Conservation (phyloP, 108 stramenopile species). For the Cyclotella sp. region DNA sequence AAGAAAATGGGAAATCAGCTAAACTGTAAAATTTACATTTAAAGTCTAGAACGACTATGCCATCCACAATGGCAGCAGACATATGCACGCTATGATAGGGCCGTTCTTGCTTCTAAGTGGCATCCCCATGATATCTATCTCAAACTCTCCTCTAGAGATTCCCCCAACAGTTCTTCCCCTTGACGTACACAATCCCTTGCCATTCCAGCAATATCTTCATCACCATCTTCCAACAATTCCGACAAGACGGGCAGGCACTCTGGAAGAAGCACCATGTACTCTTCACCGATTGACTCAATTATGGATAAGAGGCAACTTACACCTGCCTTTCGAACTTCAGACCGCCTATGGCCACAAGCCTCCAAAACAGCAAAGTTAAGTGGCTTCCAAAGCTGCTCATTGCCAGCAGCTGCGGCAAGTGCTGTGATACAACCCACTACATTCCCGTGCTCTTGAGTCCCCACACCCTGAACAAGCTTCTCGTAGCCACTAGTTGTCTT, state of each 20-base stretch:
- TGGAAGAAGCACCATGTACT: constrained; percentile 91
- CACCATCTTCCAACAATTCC: constrained; percentile 84
- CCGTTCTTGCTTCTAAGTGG: too few species aligned
- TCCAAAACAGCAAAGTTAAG: constrained; percentile 86
- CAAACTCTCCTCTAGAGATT: constrained; percentile 83
- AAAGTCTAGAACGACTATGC: too few species aligned
- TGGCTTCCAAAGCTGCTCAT: constrained; percentile 92
- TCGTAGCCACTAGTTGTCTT: constrained; percentile 52
- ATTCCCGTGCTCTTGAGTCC: constrained; percentile 65
- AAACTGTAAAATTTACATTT: too few species aligned
- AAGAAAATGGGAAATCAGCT: too few species aligned
- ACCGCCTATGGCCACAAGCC: constrained; percentile 66
- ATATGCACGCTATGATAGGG: too few species aligned
- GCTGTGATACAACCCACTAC: constrained; percentile 78
- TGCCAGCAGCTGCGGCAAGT: constrained; percentile 84
- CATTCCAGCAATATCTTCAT: constrained; percentile 81
- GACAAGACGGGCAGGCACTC: constrained; percentile 90
- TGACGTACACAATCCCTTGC: constrained; percentile 81
- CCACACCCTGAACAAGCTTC: constrained; percentile 61
- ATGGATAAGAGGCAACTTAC: constrained; percentile 74
- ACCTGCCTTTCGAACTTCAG: constrained; percentile 86
- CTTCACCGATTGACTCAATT: constrained; percentile 87
- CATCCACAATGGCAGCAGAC: too few species aligned
- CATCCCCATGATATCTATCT: constrained; percentile 34
- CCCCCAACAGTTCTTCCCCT: constrained; percentile 88